These are phyloP conservation scores for Tillandsia fasciculata DNA, from an alignment of 176 grass and related monocot species.

Conservation along the genomic window DNA sequence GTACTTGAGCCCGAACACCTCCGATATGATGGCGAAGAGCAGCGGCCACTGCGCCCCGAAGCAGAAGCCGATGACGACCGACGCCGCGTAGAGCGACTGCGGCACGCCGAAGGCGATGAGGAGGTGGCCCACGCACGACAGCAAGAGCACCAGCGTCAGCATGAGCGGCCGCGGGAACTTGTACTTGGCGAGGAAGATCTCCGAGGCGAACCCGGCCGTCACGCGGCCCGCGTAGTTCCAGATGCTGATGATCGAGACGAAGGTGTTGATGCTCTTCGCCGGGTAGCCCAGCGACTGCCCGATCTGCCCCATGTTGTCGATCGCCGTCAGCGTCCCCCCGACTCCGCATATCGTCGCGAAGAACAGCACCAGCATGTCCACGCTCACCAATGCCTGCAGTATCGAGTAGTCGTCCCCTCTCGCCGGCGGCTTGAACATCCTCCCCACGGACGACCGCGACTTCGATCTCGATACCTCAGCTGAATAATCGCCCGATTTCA, in stretches of 20 bases:
- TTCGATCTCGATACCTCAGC: not conserved
- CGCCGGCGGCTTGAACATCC: constrained; percentile 35
- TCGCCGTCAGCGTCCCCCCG: constrained; percentile 74
- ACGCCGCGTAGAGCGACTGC: constrained; percentile 54
- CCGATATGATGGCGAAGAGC: constrained; percentile 85
- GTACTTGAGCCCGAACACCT: constrained; percentile 91
- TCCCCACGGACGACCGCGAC: constrained; percentile 7
- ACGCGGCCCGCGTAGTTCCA: constrained; percentile 94
- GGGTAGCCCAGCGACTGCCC: constrained; percentile 71
- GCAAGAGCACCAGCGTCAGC: constrained; percentile 45
- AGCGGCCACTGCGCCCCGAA: constrained; percentile 92
- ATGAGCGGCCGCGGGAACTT: constrained; percentile 54
- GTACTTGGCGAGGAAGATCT: constrained; percentile 56
- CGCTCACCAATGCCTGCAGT: constrained; percentile 46
- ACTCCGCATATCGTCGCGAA: constrained; percentile 61
- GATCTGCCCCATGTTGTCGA: constrained; percentile 98
- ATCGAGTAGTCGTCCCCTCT: constrained; percentile 70
- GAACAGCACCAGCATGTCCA: constrained; percentile 65
- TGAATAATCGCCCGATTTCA: not conserved
- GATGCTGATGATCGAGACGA: constrained; percentile 80
- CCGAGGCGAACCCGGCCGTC: constrained; percentile 49
- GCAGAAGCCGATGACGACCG: constrained; percentile 74
- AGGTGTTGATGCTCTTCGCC: constrained; percentile 58
- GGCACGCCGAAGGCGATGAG: constrained; percentile 50
- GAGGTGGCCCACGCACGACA: constrained; percentile 66